phyloP scores from a whole-genome alignment of 352 stramenopile species.

The Thalassiosira mediterranea region DNA sequence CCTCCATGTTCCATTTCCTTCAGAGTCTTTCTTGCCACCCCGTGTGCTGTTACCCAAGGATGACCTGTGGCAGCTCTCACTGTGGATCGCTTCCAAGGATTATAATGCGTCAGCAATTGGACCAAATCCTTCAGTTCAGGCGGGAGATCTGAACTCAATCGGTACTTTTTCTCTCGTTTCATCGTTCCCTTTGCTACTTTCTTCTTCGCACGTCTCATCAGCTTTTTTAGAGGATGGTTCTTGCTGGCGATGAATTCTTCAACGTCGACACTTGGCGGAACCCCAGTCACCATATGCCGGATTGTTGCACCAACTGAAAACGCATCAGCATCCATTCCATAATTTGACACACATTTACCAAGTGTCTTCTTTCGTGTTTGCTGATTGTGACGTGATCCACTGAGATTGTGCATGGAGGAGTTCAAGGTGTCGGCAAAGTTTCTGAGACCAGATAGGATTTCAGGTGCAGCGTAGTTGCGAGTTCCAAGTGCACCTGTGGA shows the following conservation, averaged over 20 bases:
- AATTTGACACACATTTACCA: slow-evolving; percentile 28
- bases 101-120: slow-evolving; percentile 57
- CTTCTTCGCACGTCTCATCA: too few relatives aligned
- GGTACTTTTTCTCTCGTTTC: slow-evolving; percentile 19
- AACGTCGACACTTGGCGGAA: slow-evolving; percentile 68
- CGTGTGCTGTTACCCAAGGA: slow-evolving; percentile 51
- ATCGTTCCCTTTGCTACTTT: too few relatives aligned
- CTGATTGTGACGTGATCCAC: not conserved
- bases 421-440: too few relatives aligned
- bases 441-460: slow-evolving; percentile 71
- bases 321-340: slow-evolving; percentile 60
- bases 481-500: slow-evolving; percentile 74
- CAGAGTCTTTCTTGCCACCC: not conserved
- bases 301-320: slow-evolving; percentile 79
- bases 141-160: slow-evolving; percentile 61
- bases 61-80: slow-evolving; percentile 67
- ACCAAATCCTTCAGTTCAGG: slow-evolving; percentile 66
- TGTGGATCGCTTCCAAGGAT: slow-evolving; percentile 68
- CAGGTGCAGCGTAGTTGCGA: slow-evolving; percentile 78
- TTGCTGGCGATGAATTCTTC: slow-evolving; percentile 58
- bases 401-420: too few relatives aligned
- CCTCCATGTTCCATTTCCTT: slow-evolving; percentile 17
- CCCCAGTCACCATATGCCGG: slow-evolving; percentile 70
- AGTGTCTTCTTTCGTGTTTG: slow-evolving; percentile 13
- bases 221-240: slow-evolving; percentile 41